Evolutionary conservation across 495 filamentous ascomycete genomes (phyloP).

Genomic region (Chaetomidium leptoderma): DNA sequence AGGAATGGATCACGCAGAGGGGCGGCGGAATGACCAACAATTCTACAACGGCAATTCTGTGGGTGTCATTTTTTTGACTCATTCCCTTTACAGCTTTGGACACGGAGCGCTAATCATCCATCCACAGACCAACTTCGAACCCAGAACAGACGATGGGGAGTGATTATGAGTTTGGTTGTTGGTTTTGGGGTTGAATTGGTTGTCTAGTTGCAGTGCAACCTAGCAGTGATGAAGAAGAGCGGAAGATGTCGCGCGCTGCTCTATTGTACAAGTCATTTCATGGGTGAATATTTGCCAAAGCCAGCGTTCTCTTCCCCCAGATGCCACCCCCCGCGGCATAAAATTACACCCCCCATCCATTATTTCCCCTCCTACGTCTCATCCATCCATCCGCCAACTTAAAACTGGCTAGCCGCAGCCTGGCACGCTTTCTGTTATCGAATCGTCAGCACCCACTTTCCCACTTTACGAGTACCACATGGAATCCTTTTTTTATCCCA

Average conservation of each 20-base stretch:
- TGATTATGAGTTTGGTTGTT: constrained; percentile 32
- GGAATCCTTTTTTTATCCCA: no score
- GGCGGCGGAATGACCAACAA: constrained; percentile 51
- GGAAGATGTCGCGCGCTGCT: constrained; percentile 1
- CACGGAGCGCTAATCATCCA: constrained; percentile 15
- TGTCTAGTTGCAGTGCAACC: not conserved
- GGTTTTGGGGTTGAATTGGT: constrained; percentile 13
- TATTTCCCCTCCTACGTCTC: not conserved
- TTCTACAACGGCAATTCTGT: constrained; percentile 91
- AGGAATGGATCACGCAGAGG: constrained; percentile 25
- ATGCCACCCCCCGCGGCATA: not conserved
- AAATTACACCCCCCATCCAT: constrained; percentile 4
- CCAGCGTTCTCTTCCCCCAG: not conserved
- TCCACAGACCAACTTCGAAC: constrained; percentile 68
- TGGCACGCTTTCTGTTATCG: constrained; percentile 79
- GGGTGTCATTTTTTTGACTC: constrained; percentile 37
- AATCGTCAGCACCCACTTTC: constrained; percentile 15
- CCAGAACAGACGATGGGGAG: constrained; percentile 50
- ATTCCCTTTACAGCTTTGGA: no score
- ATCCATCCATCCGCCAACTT: constrained; percentile 28
- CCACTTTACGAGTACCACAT: no score
- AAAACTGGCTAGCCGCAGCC: constrained; percentile 81
- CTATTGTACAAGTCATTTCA: constrained; percentile 10
- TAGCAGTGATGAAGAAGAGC: not conserved
- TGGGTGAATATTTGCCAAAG: not conserved